These are phyloP conservation scores for Symbiodinium natans DNA, from an alignment of 73 alveolate species.

Conservation along the genomic window DNA sequence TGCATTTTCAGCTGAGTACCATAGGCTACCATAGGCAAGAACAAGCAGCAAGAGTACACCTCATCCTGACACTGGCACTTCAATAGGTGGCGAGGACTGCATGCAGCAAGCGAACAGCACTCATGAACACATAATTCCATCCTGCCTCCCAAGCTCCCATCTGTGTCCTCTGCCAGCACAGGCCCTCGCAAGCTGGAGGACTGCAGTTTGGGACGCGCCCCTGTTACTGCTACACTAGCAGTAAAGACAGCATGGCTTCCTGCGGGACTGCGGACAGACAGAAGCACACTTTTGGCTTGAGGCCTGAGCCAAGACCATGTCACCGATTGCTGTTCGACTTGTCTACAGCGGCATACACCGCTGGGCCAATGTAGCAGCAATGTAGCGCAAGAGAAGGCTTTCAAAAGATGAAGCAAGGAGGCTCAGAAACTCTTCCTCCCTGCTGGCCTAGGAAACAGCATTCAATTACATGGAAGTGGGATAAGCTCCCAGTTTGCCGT, in stretches of 20 bases:
- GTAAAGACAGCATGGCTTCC: too few relatives aligned
- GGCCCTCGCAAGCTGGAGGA: slow-evolving; percentile 20
- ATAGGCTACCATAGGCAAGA: neutral
- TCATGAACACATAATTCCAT: too few relatives aligned
- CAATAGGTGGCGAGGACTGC: too few relatives aligned
- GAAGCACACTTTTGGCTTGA: neutral
- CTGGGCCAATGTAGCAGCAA: too few relatives aligned
- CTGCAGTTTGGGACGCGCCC: neutral
- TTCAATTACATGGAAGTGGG: neutral
- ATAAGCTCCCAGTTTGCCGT: neutral
- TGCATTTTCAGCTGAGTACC: neutral
- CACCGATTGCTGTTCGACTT: neutral
- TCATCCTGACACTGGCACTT: neutral
- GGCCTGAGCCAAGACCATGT: neutral
- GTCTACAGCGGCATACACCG: too few relatives aligned
- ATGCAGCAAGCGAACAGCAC: too few relatives aligned
- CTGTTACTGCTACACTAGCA: too few relatives aligned
- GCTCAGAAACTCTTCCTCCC: neutral
- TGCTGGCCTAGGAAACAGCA: neutral
- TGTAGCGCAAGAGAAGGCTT: too few relatives aligned
- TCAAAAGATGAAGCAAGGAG: neutral
- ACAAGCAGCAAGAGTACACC: neutral
- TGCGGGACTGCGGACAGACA: too few relatives aligned
- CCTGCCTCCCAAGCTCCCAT: slow-evolving; percentile 31
- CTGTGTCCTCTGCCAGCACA: slow-evolving; percentile 46